These are phyloP conservation scores for Coix lacrymajobi DNA, from an alignment of 176 grass and related monocot genomes.

Conservation along the genomic window DNA sequence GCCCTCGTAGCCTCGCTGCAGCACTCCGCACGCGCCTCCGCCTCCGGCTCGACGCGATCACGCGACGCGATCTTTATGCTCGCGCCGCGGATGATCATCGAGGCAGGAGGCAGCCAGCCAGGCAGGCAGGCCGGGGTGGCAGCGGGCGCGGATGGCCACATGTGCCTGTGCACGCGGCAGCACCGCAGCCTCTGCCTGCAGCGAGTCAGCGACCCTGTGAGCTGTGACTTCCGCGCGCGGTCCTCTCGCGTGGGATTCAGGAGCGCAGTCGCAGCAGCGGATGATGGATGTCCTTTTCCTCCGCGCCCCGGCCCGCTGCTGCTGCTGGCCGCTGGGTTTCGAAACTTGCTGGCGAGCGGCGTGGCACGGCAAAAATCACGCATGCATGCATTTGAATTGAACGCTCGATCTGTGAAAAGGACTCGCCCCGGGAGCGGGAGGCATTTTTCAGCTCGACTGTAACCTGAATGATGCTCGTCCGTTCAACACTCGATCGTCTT, in stretches of 20 bases:
- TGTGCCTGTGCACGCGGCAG: not conserved
- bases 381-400: not conserved
- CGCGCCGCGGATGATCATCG: not conserved
- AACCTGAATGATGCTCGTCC: too few relatives aligned
- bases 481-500: not conserved
- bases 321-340: not conserved
- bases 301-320: too few relatives aligned
- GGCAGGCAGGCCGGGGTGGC: too few relatives aligned
- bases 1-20: not conserved
- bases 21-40: not conserved
- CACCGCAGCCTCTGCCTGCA: not conserved
- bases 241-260: constrained; percentile 32
- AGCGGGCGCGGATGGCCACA: constrained; percentile 12
- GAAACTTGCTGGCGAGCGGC: too few relatives aligned
- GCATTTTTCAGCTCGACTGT: too few relatives aligned
- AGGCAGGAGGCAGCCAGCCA: too few relatives aligned
- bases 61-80: constrained; percentile 11
- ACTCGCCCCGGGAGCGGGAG: too few relatives aligned
- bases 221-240: not conserved
- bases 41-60: not conserved
- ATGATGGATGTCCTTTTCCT: constrained; percentile 15
- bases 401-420: too few relatives aligned
- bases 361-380: too few relatives aligned
- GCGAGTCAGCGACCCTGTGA: not conserved
- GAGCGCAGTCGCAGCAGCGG: not conserved